Evolutionary conservation across 495 filamentous ascomycete genomes (phyloP), one percentile per base, ranked within the genome.

Genomic region (Tetracladium setigerum): DNA sequence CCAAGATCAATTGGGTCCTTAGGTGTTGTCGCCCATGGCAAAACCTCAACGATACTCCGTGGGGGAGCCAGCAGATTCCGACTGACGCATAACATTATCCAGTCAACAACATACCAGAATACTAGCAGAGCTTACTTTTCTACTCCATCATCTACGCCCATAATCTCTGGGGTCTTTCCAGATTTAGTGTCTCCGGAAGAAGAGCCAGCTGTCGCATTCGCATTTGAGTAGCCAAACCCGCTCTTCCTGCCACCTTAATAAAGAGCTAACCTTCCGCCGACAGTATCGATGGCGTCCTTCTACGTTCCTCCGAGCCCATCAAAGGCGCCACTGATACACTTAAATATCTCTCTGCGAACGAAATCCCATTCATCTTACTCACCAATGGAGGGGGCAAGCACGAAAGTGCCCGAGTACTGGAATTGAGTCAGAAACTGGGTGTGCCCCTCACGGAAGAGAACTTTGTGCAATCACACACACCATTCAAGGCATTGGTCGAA

Each of bases 201-300:
- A 4, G 34, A n/a, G 19, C 40, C 40, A 4, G 14, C 17, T 8
- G 88, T 86, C 56, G 87, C 83, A 7, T 91, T 92, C 67, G 86
- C 85, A 13, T 88, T 92, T 61, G 87, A 92, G 43, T 46, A 36
- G 15, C 35, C 14, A 5, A 6, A 2, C 30, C 30, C 13, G 5
- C 30, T 24, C 15, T 12, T 24, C 9, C 12, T 13, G 18, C 11
- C 27, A 43, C 8, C n/a, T n/a, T 34, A 43, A 43, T 30, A 3
- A 43, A 2, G 7, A 27, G 39, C 48, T 51, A 27, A 56, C 31
- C 10, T 13, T 16, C 33, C 17, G 15, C 4, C 12, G 10, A 12
- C 44, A 60, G 57, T 63, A 95, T 97, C 59, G 92, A 99, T 62
- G 94, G 94, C 50, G 94, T 99, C 19, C 83, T 99, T 15, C 73